Conservation (phyloP, 2,329 filamentous ascomycete genomes). For the Tolypocladium paradoxum region DNA sequence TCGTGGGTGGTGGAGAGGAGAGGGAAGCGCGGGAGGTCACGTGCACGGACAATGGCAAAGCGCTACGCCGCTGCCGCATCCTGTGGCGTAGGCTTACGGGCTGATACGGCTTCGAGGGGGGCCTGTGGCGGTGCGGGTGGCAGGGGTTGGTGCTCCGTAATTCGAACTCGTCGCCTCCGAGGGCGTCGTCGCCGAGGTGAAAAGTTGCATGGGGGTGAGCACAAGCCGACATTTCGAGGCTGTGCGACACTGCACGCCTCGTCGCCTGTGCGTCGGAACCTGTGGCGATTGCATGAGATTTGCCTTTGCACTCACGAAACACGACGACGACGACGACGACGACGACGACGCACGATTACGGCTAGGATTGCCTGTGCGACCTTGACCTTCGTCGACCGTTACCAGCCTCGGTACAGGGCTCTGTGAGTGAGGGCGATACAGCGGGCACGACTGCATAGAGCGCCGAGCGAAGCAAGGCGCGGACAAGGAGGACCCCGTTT, state of each 20-base stretch:
- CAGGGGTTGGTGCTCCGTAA: background rate
- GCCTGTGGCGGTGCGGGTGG: constrained; percentile 11
- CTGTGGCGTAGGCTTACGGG: background rate
- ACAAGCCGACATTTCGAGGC: background rate
- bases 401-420: background rate
- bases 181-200: background rate
- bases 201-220: background rate
- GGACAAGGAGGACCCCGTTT: background rate
- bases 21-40: background rate
- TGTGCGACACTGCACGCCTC: background rate
- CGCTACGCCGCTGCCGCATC: too few relatives aligned
- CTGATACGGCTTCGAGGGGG: background rate
- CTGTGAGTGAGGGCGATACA: background rate
- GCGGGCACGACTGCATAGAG: background rate
- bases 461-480: background rate
- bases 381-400: background rate
- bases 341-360: background rate
- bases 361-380: background rate
- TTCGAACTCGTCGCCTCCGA: background rate
- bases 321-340: background rate
- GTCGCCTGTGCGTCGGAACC: too few relatives aligned
- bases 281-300: background rate
- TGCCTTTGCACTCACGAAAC: background rate
- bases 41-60: background rate
- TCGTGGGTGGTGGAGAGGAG: constrained; percentile 3